Evolutionary conservation across 352 stramenopile species (phyloP).

Genomic region (Pseudoperonospora humuli): DNA sequence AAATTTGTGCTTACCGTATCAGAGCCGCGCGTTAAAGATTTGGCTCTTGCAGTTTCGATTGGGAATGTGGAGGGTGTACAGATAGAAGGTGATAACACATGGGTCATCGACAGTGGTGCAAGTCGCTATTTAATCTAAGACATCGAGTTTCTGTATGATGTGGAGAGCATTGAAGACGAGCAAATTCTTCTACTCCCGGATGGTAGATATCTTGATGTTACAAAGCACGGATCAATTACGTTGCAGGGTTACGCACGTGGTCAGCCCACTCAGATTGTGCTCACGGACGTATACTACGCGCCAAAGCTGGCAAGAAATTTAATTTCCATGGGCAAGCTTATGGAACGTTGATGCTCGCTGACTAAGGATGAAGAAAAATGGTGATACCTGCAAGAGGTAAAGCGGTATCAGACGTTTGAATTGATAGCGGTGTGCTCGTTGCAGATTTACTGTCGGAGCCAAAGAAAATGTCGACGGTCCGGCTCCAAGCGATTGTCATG

Average conservation of each 20-base stretch:
- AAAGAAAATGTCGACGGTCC: neutral
- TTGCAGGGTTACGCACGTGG: neutral
- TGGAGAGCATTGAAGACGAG: neutral
- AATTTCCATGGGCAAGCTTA: neutral
- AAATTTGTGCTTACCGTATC: too few relatives aligned
- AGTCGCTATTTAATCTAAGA: neutral
- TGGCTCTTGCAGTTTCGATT: too few relatives aligned
- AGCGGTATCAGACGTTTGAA: neutral
- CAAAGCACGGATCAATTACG: neutral
- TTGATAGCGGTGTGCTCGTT: neutral
- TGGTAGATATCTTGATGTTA: neutral
- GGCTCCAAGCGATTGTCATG: neutral
- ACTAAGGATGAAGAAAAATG: neutral
- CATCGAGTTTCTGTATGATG: neutral
- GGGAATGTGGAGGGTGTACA: too few relatives aligned
- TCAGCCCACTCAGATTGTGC: neutral
- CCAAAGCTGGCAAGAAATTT: slow-evolving; percentile 4
- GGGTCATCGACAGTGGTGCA: neutral
- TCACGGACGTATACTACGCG: slow-evolving; percentile 8
- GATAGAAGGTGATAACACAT: too few relatives aligned
- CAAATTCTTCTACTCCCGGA: neutral
- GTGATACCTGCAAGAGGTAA: neutral
- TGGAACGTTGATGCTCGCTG: neutral
- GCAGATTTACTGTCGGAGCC: neutral
- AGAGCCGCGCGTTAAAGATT: too few relatives aligned